Conservation (phyloP, 2,329 filamentous ascomycete species). For the Parascedosporium putredinis region DNA sequence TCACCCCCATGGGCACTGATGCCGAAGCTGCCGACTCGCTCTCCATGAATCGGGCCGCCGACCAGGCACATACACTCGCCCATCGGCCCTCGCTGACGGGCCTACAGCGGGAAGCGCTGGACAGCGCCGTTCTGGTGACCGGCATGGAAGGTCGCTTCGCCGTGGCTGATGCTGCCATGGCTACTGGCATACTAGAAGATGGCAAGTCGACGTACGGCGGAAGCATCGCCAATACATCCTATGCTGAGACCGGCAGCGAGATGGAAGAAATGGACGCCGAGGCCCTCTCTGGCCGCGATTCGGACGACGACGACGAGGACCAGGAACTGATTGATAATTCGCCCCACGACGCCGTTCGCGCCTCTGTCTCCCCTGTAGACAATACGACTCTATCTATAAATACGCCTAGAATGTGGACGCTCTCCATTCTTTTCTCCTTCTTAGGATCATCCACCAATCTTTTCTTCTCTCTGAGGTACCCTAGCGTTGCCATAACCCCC, state of each 20-base stretch:
- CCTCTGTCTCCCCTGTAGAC: slow-evolving; percentile 67
- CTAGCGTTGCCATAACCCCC: slow-evolving; percentile 79
- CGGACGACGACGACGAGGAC: slow-evolving; percentile 22
- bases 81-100: neutral
- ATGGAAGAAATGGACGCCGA: slow-evolving; percentile 15
- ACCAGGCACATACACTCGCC: neutral
- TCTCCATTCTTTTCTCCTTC: slow-evolving; percentile 71
- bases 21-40: slow-evolving; percentile 20
- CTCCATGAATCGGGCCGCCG: neutral
- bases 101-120: slow-evolving; percentile 25
- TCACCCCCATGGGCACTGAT: slow-evolving; percentile 25
- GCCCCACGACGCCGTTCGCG: slow-evolving; percentile 68
- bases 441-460: slow-evolving; percentile 76
- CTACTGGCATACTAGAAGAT: slow-evolving; percentile 33
- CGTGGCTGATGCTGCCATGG: slow-evolving; percentile 35
- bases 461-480: slow-evolving; percentile 84
- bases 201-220: slow-evolving; percentile 27
- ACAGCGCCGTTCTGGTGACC: slow-evolving; percentile 38
- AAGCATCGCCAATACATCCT: slow-evolving; percentile 20
- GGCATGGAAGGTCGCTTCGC: slow-evolving; percentile 44
- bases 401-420: slow-evolving; percentile 76
- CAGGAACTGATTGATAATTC: slow-evolving; percentile 56
- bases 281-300: slow-evolving; percentile 8
- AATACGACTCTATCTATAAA: slow-evolving; percentile 72
- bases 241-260: slow-evolving; percentile 20